Percentiles rank a stretch among this genome's conserved stretches.
Evolutionary conservation across 768 basidiomycete genomes (phyloP).

Genomic region (Daedaleopsis nitida): DNA sequence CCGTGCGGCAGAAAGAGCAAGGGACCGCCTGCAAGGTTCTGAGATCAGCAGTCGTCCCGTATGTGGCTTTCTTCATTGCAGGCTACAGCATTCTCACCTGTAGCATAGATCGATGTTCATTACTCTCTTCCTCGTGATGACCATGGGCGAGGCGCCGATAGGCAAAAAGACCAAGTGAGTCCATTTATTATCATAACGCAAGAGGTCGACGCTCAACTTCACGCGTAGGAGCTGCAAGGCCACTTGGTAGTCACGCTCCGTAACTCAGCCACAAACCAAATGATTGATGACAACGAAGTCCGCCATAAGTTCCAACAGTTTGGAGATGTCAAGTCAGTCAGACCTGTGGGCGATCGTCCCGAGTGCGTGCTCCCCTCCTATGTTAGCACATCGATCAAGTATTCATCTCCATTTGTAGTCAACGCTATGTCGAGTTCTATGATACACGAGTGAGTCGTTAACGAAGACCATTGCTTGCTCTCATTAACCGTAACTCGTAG

Average conservation of each 20-base stretch:
- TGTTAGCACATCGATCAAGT: neutral
- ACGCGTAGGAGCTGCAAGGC: conserved; percentile 72
- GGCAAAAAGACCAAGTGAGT: conserved; percentile 84
- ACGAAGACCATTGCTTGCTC: neutral
- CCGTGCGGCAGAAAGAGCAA: conserved; percentile 88
- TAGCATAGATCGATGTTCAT: conserved; percentile 91
- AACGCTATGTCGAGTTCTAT: conserved; percentile 91
- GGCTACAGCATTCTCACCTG: conserved; percentile 9
- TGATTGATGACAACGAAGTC: conserved; percentile 84
- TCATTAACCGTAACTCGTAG: conserved; percentile 36
- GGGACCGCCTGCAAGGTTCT: conserved; percentile 88
- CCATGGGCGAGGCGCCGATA: conserved; percentile 51
- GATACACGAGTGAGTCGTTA: conserved; percentile 70
- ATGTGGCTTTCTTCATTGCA: conserved; percentile 35
- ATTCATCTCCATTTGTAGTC: conserved; percentile 47
- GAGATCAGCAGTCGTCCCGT: conserved; percentile 89
- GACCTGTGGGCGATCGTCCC: conserved; percentile 59
- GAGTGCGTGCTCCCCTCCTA: conserved; percentile 46
- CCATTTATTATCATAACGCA: neutral
- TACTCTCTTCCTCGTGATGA: conserved; percentile 94
- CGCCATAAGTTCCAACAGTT: conserved; percentile 84
- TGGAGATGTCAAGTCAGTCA: conserved; percentile 86
- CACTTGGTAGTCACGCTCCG: conserved; percentile 78
- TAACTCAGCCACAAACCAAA: conserved; percentile 65
- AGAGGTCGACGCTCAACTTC: neutral